These are phyloP conservation scores for Saprolegnia diclina DNA, from an alignment of 352 stramenopile species.

Conservation along the genomic window DNA sequence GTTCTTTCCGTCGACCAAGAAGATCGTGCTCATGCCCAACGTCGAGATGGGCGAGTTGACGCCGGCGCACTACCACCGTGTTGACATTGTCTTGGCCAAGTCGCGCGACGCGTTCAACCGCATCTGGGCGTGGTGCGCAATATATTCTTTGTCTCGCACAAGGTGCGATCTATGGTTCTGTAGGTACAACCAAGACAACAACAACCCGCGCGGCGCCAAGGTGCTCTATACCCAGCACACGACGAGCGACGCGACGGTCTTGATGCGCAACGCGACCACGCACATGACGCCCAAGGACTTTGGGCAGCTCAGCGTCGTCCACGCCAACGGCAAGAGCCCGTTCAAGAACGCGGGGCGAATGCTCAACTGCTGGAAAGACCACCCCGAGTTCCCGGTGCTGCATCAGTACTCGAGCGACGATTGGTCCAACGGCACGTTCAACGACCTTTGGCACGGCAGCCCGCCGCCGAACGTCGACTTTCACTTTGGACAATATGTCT, in stretches of 20 bases:
- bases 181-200: constrained; percentile 35
- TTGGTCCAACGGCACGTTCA: constrained; percentile 38
- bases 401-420: constrained; percentile 49
- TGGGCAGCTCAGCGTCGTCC: constrained; percentile 39
- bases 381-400: constrained; percentile 43
- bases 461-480: background rate
- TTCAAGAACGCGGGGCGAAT: constrained; percentile 49
- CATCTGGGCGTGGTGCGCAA: constrained; percentile 38
- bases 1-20: constrained; percentile 34
- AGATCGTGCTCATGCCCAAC: constrained; percentile 29
- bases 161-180: background rate
- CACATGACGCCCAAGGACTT: constrained; percentile 40
- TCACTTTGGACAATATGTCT: constrained; percentile 29
- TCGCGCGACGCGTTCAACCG: constrained; percentile 39
- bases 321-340: constrained; percentile 46
- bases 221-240: constrained; percentile 54
- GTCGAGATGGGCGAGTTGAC: constrained; percentile 54
- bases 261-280: constrained; percentile 28
- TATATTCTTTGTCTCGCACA: background rate
- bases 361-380: constrained; percentile 51
- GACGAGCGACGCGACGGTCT: constrained; percentile 40
- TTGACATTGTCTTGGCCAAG: constrained; percentile 55
- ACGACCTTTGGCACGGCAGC: background rate
- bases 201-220: constrained; percentile 39
- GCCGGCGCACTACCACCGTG: constrained; percentile 39